Base-by-base conservation (phyloP, 2,329 filamentous ascomycete genomes). In the Xylariaceae sp. region DNA sequence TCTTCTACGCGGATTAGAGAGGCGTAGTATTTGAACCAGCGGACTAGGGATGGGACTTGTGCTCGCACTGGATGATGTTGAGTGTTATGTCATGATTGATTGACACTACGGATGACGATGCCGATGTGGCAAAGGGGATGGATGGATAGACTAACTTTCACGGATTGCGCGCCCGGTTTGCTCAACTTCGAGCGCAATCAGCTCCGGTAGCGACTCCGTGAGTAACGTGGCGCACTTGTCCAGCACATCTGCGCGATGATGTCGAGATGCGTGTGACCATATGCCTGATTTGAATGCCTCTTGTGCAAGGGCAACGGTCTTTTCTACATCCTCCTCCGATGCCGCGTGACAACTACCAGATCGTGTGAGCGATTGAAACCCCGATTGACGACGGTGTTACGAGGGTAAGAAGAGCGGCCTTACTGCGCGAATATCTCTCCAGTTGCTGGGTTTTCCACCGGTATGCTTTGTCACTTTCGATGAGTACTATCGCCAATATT, bases 21-120 rank as follows among this genome's bases (percentile, higher is more conserved):
- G 2, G 83, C 82, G 57, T 84, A 88, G 67, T 88, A 88, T 48
- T 77, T 80, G 65, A 88, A 81, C 84, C 84, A 88, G 35, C 80
- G 77, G 1, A 81, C 74, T 0, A 88, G 70, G 1, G 77, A 80
- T 0, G 80, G 78, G 5, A 85, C 77, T 60, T 88, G 85, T 1
- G 83, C 82, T 39, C 74, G 72, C 82, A 88, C 51, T 53, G 16
- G 25, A 14, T 3, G 20, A 36, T 27, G 33, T 17, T 27, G 3
- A 11, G 22, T 12, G 32, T 19, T 23, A 3, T 20, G 14, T 6
- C 5, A 22, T 7, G 12, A n/a, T 4, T 29, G 6, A 14, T 8
- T 7, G 14, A 14, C 25, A 14, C 25, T 8, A 14, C 25, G 8
- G 25, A 29, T 8, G 8, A 6, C 5, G 3, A 25, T 5, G 16